Percentiles rank a stretch among this genome's conserved stretches.
These are phyloP conservation scores for Ceriops tagal DNA, from an alignment of 345 rosid genomes.

Conservation along the genomic window DNA sequence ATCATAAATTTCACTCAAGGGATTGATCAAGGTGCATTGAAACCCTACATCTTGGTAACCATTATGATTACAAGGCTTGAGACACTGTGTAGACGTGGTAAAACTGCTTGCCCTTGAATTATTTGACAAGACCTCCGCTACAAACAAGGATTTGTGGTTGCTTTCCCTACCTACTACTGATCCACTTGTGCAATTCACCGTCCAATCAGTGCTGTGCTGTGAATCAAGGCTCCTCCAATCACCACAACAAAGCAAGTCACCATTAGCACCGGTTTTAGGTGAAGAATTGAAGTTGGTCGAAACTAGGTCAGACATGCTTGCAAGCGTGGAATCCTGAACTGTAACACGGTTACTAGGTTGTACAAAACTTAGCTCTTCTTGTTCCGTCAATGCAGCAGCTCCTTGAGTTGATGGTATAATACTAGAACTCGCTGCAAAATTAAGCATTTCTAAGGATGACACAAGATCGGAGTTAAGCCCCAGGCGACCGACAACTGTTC, in stretches of 20 bases:
- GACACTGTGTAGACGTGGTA: slow-evolving; percentile 20
- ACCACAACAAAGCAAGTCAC: slow-evolving; percentile 31
- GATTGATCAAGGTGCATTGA: slow-evolving; percentile 19
- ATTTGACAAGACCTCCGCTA: slow-evolving; percentile 40
- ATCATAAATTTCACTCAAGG: slow-evolving; percentile 25
- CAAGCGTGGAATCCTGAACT: slow-evolving; percentile 12
- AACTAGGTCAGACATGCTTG: slow-evolving; percentile 23
- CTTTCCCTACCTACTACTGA: slow-evolving; percentile 24
- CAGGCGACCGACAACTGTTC: slow-evolving; percentile 19
- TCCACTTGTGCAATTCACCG: slow-evolving; percentile 40
- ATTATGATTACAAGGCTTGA: slow-evolving; percentile 16
- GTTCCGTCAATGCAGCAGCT: slow-evolving; percentile 24
- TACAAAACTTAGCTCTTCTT: slow-evolving; percentile 7
- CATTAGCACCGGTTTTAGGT: slow-evolving; percentile 5
- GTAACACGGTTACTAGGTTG: background rate
- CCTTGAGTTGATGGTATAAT: slow-evolving; percentile 10
- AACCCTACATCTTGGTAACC: slow-evolving; percentile 26
- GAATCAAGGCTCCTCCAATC: slow-evolving; percentile 30
- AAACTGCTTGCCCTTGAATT: slow-evolving; percentile 22
- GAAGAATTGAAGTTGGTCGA: slow-evolving; percentile 12
- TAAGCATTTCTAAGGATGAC: slow-evolving; percentile 23
- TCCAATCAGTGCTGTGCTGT: slow-evolving; percentile 38
- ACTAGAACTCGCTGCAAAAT: slow-evolving; percentile 17
- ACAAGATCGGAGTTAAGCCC: slow-evolving; percentile 29
- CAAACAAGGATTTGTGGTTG: slow-evolving; percentile 33